These are phyloP conservation scores for Aspergillus flavus DNA, from an alignment of 2,329 filamentous ascomycete genomes.

Conservation along the genomic window DNA sequence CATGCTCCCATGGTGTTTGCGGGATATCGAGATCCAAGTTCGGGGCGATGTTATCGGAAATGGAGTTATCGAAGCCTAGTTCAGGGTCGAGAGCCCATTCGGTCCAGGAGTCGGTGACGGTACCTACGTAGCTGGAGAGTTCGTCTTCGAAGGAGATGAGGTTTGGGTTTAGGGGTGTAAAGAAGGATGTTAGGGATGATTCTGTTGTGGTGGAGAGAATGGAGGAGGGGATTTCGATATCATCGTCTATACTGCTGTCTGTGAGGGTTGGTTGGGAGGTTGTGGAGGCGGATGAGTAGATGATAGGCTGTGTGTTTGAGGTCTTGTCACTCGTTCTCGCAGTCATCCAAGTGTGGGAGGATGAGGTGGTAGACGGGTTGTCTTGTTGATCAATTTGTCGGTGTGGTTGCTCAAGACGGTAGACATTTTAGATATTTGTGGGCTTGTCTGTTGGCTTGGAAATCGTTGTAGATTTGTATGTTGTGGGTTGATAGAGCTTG, in stretches of 20 bases:
- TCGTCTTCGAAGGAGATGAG: background rate
- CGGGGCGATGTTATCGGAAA: background rate
- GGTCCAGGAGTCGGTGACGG: background rate
- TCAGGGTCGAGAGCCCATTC: background rate
- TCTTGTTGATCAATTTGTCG: background rate
- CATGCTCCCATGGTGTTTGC: no score
- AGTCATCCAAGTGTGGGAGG: no score
- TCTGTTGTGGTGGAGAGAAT: background rate
- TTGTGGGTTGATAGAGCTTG: background rate
- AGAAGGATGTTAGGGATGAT: background rate
- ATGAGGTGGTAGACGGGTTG: no score
- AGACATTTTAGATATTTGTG: background rate
- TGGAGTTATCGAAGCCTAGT: background rate
- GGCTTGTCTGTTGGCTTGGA: background rate
- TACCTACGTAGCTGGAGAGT: background rate
- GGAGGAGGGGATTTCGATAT: background rate
- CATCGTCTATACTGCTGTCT: background rate
- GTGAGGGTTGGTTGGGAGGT: no score
- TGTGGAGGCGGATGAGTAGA: no score
- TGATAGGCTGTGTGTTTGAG: no score
- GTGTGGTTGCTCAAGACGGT: background rate
- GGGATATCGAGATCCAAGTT: background rate
- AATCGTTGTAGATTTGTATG: background rate
- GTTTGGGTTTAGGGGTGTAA: background rate
- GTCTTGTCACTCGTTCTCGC: no score